Evolutionary conservation across 352 stramenopile genomes (phyloP).

Genomic region (Sclerospora graminicola): DNA sequence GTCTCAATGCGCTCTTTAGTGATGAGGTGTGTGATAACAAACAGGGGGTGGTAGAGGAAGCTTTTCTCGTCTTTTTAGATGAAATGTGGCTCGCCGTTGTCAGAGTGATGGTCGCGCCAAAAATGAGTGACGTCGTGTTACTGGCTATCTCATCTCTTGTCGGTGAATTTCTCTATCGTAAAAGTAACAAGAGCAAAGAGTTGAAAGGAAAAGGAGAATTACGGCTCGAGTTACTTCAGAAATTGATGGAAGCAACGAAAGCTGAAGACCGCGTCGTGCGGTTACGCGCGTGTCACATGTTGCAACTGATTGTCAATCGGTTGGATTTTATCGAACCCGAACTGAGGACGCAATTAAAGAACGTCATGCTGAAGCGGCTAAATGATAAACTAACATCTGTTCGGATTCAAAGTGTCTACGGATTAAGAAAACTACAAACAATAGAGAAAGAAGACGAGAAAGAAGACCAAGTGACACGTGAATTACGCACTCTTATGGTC

Average conservation of each 20-base stretch:
- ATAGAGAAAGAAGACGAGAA: conserved; percentile 18
- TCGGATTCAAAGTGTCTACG: conserved; percentile 48
- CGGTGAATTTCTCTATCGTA: conserved; percentile 31
- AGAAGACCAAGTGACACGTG: conserved; percentile 30
- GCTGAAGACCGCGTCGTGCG: conserved; percentile 52
- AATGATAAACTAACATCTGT: conserved; percentile 55
- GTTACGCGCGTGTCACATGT: conserved; percentile 45
- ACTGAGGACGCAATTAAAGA: conserved; percentile 23
- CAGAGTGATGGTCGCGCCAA: conserved; percentile 36
- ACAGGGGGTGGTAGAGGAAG: conserved; percentile 33
- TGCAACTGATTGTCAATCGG: conserved; percentile 49
- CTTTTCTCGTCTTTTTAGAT: conserved; percentile 48
- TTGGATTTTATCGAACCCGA: conserved; percentile 39
- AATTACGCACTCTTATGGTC: conserved; percentile 50
- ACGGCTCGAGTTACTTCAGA: conserved; percentile 32
- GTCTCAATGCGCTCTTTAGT: conserved; percentile 35
- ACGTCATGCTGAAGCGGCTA: conserved; percentile 35
- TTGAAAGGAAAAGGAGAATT: conserved; percentile 26
- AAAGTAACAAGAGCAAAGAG: conserved; percentile 16
- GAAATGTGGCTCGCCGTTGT: conserved; percentile 47
- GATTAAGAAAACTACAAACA: conserved; percentile 48
- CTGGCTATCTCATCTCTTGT: conserved; percentile 41
- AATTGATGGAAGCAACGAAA: conserved; percentile 38
- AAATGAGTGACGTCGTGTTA: conserved; percentile 32
- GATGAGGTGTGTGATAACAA: conserved; percentile 36